phyloP scores from a whole-genome alignment of 257 asterid species.

The Solanum appendiculatum region DNA sequence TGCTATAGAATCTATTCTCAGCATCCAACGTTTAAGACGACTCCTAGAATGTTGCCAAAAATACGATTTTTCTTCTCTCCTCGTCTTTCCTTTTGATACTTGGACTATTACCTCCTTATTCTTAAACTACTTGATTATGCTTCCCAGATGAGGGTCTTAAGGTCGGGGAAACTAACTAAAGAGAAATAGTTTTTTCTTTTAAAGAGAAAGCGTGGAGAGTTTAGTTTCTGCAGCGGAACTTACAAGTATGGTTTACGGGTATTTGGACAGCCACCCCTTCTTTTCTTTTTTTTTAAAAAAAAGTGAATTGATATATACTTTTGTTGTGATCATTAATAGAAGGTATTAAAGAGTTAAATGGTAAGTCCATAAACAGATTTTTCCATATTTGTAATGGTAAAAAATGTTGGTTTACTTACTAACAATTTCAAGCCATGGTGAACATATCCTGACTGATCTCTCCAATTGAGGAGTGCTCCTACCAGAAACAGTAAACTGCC shows the following conservation, averaged over 20 bases:
- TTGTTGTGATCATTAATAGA: not conserved
- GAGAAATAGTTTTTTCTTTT: not conserved
- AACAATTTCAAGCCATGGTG: slow-evolving; percentile 47
- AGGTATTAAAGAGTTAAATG: not conserved
- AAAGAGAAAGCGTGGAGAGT: not conserved
- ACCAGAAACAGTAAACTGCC: slow-evolving; percentile 62
- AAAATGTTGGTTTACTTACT: slow-evolving; percentile 16
- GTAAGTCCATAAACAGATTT: not conserved
- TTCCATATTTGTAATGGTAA: not conserved
- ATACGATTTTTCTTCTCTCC: not conserved
- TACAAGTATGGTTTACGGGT: not conserved
- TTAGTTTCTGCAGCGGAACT: not conserved
- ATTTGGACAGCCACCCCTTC: not conserved
- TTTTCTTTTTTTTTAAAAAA: no score
- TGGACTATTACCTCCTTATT: no score
- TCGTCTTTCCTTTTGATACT: not conserved
- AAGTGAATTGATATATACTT: not conserved
- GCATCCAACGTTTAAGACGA: slow-evolving; percentile 6
- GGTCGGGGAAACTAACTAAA: not conserved
- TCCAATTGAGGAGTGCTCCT: slow-evolving; percentile 45
- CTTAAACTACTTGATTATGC: not conserved
- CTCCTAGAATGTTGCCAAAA: slow-evolving; percentile 1
- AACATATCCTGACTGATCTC: slow-evolving; percentile 24
- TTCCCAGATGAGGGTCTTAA: not conserved
- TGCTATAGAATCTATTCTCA: slow-evolving; percentile 1